These are phyloP conservation scores for Trypanosoma platydactyli DNA, from an alignment of 208 protist species.

Conservation along the genomic window DNA sequence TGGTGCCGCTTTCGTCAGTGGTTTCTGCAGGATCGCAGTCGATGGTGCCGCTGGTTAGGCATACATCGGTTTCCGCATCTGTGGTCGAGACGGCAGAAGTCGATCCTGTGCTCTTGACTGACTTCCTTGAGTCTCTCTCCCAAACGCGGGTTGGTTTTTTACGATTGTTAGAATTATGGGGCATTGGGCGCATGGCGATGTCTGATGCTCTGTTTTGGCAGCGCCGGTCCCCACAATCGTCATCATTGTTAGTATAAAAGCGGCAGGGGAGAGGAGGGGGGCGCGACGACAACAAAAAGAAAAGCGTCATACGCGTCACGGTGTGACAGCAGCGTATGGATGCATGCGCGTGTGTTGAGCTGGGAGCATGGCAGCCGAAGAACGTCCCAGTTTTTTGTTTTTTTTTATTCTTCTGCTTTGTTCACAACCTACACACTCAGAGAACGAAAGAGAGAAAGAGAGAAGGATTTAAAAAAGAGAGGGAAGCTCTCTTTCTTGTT, in stretches of 20 bases:
- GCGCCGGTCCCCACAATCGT: conserved; percentile 31
- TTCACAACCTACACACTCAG: neutral
- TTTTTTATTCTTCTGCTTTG: no score
- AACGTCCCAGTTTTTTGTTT: no score
- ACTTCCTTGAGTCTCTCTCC: conserved; percentile 52
- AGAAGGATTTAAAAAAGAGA: neutral
- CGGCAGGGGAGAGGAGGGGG: no score
- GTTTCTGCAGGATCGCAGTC: conserved; percentile 5
- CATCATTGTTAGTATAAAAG: no score
- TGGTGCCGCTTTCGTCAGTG: conserved; percentile 41
- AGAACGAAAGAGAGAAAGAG: neutral
- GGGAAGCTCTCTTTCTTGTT: neutral
- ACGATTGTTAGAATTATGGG: conserved; percentile 86
- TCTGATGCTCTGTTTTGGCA: neutral
- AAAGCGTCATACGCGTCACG: no score
- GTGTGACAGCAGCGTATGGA: no score
- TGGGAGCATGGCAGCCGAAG: no score
- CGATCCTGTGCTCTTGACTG: conserved; percentile 42
- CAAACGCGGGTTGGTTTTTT: conserved; percentile 56
- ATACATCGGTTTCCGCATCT: conserved; percentile 13
- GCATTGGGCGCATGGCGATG: conserved; percentile 49
- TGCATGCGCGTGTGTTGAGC: no score
- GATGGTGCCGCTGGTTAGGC: conserved; percentile 4
- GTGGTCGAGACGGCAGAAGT: conserved; percentile 31
- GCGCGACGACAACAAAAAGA: neutral